phyloP scores from a whole-genome alignment of 441 rosid genomes.

The Mallotus repandus region DNA sequence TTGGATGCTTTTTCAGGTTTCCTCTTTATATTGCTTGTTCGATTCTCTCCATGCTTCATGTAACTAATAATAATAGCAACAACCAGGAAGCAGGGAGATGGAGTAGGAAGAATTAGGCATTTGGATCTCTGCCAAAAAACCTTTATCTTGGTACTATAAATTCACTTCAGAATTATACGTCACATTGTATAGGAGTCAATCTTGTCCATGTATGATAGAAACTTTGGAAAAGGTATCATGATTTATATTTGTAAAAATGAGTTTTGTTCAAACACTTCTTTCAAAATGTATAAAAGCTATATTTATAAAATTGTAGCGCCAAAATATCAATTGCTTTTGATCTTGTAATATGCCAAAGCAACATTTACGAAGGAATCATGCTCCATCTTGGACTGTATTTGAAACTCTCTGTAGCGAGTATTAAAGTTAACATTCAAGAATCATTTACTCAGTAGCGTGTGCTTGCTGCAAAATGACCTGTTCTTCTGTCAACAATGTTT shows the following conservation, averaged over 20 bases:
- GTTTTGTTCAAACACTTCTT: neutral
- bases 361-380: neutral
- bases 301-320: neutral
- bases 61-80: neutral
- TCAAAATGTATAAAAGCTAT: neutral
- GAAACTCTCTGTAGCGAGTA: neutral
- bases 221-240: neutral
- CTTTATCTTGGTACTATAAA: slow-evolving; percentile 1
- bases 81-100: slow-evolving; percentile 4
- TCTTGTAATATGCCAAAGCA: neutral
- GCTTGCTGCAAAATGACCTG: neutral
- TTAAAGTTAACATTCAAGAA: neutral
- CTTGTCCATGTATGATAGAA: slow-evolving; percentile 9
- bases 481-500: neutral
- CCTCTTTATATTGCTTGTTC: slow-evolving; percentile 2
- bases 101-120: slow-evolving; percentile 2
- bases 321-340: neutral
- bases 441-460: neutral
- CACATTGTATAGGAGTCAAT: neutral
- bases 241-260: neutral
- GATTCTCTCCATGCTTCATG: neutral
- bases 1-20: slow-evolving; percentile 21
- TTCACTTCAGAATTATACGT: slow-evolving; percentile 6
- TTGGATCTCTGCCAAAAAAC: neutral
- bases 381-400: neutral